A percentile compares a stretch with the other conserved stretches of the same genome.
These are phyloP conservation scores for Apiotrichum siamense DNA, from an alignment of 1,284 basidiomycete genomes.

Conservation along the genomic window DNA sequence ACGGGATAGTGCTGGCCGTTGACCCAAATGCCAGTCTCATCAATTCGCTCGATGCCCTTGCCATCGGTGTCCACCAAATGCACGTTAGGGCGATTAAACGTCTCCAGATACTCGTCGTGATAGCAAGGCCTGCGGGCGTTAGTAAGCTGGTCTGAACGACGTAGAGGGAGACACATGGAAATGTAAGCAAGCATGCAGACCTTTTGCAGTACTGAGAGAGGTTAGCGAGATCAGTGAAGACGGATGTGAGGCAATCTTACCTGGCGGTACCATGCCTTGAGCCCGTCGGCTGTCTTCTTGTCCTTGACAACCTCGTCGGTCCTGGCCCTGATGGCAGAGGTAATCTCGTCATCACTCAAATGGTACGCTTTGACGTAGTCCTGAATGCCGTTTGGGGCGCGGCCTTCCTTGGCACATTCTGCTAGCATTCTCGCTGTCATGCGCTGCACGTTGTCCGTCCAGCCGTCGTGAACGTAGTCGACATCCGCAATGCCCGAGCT, in stretches of 20 bases:
- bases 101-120: conserved; percentile 14
- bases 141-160: conserved; percentile 6
- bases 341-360: conserved; percentile 8
- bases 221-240: too few relatives aligned
- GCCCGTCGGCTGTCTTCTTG: conserved; percentile 1
- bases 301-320: conserved; percentile 11
- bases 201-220: too few relatives aligned
- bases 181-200: too few relatives aligned
- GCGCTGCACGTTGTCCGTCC: conserved; percentile 10
- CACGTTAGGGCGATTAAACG: conserved; percentile 13
- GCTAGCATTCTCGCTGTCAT: conserved; percentile 7
- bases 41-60: conserved; percentile 7
- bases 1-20: conserved; percentile 12
- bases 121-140: conserved; percentile 1
- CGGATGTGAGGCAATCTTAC: too few relatives aligned
- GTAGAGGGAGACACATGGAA: too few relatives aligned
- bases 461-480: conserved; percentile 12
- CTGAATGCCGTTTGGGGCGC: background rate
- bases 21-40: conserved; percentile 10
- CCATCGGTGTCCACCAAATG: conserved; percentile 15
- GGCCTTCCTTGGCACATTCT: background rate
- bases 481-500: background rate
- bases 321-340: conserved; percentile 2
- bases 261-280: conserved; percentile 19
- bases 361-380: conserved; percentile 8